Conservation (phyloP, 2,329 filamentous ascomycete species). For the Pseudogymnoascus sp. region DNA sequence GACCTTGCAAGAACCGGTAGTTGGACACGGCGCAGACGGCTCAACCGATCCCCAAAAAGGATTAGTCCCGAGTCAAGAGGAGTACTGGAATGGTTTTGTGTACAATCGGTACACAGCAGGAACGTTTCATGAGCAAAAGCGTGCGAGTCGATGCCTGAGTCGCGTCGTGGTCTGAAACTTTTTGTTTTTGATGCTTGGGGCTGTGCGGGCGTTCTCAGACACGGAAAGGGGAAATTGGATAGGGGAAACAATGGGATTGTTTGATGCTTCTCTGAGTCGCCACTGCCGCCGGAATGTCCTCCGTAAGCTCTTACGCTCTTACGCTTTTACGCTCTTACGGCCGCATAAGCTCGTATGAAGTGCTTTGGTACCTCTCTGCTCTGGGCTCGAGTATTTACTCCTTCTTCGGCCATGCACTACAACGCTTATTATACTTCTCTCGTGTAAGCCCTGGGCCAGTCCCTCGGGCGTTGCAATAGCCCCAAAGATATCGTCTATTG, state of each 20-base stretch:
- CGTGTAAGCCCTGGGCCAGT: slow-evolving; percentile 6
- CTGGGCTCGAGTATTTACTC: slow-evolving; percentile 1
- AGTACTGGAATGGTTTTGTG: background rate
- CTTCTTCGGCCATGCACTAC: background rate
- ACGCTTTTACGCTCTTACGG: background rate
- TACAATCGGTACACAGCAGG: slow-evolving; percentile 1
- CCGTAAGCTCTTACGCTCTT: background rate
- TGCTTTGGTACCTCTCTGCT: background rate
- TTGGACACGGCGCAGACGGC: background rate
- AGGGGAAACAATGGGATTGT: slow-evolving; percentile 7
- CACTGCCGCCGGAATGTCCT: background rate
- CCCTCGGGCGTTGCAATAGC: slow-evolving; percentile 3
- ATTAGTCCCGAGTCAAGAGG: background rate
- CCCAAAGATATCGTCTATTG: background rate
- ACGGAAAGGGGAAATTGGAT: slow-evolving; percentile 10
- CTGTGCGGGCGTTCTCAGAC: background rate
- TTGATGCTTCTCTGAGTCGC: background rate
- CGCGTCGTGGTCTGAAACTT: background rate
- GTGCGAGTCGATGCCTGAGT: slow-evolving; percentile 3
- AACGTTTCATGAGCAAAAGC: background rate
- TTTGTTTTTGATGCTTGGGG: slow-evolving; percentile 1
- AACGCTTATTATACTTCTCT: background rate
- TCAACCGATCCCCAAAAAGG: background rate
- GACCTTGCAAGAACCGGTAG: slow-evolving; percentile 9
- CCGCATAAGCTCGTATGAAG: background rate